Base-by-base conservation (phyloP, 176 grass and related monocot genomes). In the Thalia dealbata region DNA sequence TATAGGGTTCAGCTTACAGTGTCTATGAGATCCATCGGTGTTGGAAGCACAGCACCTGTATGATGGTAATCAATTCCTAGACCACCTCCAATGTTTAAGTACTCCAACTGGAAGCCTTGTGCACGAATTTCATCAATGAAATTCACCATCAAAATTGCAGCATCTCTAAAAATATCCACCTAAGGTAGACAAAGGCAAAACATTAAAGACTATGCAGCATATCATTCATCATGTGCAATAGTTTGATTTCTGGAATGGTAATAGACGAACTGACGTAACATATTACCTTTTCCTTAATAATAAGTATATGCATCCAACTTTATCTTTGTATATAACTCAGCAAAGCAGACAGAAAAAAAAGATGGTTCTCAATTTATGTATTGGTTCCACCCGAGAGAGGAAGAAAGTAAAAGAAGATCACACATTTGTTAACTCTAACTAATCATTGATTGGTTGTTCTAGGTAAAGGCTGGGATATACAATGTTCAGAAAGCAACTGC, bases 111-210 rank as follows among this genome's bases (percentile, higher is more conserved):
- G 82, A 97, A 97, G 80, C 87, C 89, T 87, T 92, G 95, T 44
- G 85, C 74, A 72, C 83, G 85, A 68, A 97, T 97, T 97, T 97
- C 76, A 81, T 92, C 90, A 69, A 97, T 81, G 71, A 71, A 97
- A 28, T 86, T 97, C 71, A 91, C 81, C 95, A 97, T 97, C 80
- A 97, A 81, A 86, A 74, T 70, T 74, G 95, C 93, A 76, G 93
- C 95, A 76, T 97, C 95, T 86, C 95, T 91, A 76, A 97, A 97
- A 83, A 97, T 97, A 77, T 97, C 90, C 29, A 97, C 95, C 90
- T 97, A 78, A 26, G 41, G 43, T 61, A 69, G 44, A 74, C n/a
- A 54, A 68, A 21, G 16, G 38, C 22, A 68, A 68, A 22, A 23
- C 62, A 7, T 64, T 64, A 32, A 74, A 82, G 43, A 48, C 6